Evolutionary conservation across 2,329 filamentous ascomycete species (phyloP).

Genomic region (Colletotrichum sp.): DNA sequence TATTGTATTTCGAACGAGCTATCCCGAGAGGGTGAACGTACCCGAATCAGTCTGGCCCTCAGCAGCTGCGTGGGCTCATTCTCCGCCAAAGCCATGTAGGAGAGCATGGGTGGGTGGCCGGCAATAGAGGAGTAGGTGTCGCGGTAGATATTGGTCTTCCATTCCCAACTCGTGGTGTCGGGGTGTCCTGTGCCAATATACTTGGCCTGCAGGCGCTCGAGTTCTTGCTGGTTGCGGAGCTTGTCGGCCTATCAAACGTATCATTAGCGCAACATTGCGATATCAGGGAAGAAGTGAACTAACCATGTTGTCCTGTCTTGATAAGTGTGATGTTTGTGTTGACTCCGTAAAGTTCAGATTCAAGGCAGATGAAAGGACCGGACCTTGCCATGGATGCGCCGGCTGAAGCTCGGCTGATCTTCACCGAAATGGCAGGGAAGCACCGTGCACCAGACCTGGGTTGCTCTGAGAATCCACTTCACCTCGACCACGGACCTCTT

Average conservation of each 20-base stretch:
- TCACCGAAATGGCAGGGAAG: background rate
- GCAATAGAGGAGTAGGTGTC: slow-evolving; percentile 90
- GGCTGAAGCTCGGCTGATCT: slow-evolving; percentile 14
- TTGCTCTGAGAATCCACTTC: background rate
- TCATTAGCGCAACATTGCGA: background rate
- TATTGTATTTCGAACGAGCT: background rate
- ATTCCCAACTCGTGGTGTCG: slow-evolving; percentile 97
- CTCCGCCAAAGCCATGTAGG: slow-evolving; percentile 88
- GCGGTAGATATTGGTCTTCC: slow-evolving; percentile 93
- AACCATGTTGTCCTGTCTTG: slow-evolving; percentile 7
- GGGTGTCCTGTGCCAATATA: slow-evolving; percentile 96
- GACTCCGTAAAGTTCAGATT: background rate
- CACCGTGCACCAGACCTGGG: background rate
- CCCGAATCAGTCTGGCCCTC: slow-evolving; percentile 79
- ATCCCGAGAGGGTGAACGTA: slow-evolving; percentile 35
- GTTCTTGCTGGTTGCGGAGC: slow-evolving; percentile 95
- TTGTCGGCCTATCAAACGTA: slow-evolving; percentile 78
- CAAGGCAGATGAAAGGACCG: background rate
- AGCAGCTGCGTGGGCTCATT: slow-evolving; percentile 85
- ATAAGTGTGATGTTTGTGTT: background rate
- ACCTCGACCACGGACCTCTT: background rate
- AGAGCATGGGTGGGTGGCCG: slow-evolving; percentile 86
- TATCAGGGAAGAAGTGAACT: background rate
- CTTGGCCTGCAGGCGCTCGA: slow-evolving; percentile 94
- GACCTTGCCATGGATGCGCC: slow-evolving; percentile 4